These are phyloP conservation scores for Penicillium goetzii DNA, from an alignment of 495 filamentous ascomycete genomes.

Conservation along the genomic window DNA sequence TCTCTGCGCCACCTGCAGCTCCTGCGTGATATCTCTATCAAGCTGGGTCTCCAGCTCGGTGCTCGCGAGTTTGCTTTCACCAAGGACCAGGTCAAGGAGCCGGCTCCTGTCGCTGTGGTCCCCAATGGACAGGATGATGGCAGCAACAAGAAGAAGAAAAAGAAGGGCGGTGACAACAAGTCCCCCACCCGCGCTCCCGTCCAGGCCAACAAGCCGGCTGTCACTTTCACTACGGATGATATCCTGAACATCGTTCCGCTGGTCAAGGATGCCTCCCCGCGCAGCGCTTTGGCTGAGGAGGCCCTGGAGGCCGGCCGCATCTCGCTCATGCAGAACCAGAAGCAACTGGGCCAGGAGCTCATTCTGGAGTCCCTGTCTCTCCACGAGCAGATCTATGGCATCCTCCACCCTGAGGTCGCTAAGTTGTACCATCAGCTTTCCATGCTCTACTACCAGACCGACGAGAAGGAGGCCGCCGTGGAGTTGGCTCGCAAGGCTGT, in stretches of 20 bases:
- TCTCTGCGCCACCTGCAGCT: constrained; percentile 76
- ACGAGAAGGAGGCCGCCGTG: constrained; percentile 92
- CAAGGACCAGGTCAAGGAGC: constrained; percentile 46
- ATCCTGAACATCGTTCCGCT: constrained; percentile 89
- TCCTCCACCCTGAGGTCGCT: constrained; percentile 95
- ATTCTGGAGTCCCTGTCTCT: constrained; percentile 92
- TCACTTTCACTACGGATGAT: constrained; percentile 78
- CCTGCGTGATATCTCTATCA: constrained; percentile 85
- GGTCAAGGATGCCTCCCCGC: constrained; percentile 89
- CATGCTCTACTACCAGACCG: constrained; percentile 91
- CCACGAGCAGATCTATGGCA: constrained; percentile 98
- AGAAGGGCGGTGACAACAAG: constrained; percentile 55
- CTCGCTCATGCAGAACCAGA: constrained; percentile 90
- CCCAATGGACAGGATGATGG: constrained; percentile 48
- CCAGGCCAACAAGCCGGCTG: constrained; percentile 45
- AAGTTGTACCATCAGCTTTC: constrained; percentile 93
- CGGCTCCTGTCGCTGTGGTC: constrained; percentile 42
- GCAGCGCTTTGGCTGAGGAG: constrained; percentile 90
- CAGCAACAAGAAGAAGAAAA: constrained; percentile 85
- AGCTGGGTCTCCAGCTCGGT: constrained; percentile 87
- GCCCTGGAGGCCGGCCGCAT: constrained; percentile 93
- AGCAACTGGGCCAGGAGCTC: constrained; percentile 94
- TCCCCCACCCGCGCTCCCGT: constrained; percentile 54
- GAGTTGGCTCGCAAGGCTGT: constrained; percentile 96
- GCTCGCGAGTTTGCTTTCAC: constrained; percentile 80